Evolutionary conservation across 192 early-diverging fungal genomes (phyloP).

Genomic region (Backusella mclennaniae): DNA sequence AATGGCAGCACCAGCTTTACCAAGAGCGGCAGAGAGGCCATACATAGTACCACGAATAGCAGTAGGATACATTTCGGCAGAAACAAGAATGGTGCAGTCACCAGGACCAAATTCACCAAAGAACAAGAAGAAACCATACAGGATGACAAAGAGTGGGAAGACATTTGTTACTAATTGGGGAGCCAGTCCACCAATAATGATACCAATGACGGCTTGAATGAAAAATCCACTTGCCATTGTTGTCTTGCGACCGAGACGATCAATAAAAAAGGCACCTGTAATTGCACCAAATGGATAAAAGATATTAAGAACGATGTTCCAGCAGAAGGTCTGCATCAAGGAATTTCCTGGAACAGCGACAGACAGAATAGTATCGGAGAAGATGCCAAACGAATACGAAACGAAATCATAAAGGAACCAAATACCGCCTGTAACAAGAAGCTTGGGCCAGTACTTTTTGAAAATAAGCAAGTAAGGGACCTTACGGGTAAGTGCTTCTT

Average conservation of each 20-base stretch:
- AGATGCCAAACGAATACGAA: slow-evolving; percentile 31
- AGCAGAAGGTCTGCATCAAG: slow-evolving; percentile 48
- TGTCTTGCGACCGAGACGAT: slow-evolving; percentile 48
- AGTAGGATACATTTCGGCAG: slow-evolving; percentile 52
- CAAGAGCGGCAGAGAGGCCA: slow-evolving; percentile 48
- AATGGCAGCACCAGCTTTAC: slow-evolving; percentile 43
- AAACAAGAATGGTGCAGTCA: slow-evolving; percentile 47
- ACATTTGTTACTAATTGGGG: slow-evolving; percentile 30
- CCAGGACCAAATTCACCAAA: slow-evolving; percentile 57
- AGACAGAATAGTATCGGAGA: slow-evolving; percentile 30
- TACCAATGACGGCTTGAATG: slow-evolving; percentile 41
- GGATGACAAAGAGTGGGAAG: slow-evolving; percentile 51
- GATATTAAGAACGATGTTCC: slow-evolving; percentile 49
- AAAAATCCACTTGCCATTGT: slow-evolving; percentile 55
- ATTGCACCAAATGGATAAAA: slow-evolving; percentile 55
- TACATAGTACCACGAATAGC: slow-evolving; percentile 51
- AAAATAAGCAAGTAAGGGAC: slow-evolving; percentile 52
- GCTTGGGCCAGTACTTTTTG: slow-evolving; percentile 50
- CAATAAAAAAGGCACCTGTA: slow-evolving; percentile 39
- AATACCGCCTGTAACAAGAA: slow-evolving; percentile 46
- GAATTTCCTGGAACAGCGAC: slow-evolving; percentile 28
- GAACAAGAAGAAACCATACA: slow-evolving; percentile 56
- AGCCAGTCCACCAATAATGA: slow-evolving; percentile 43
- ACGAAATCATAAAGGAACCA: slow-evolving; percentile 52
- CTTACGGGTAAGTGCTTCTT: slow-evolving; percentile 46